A percentile compares a stretch with the other conserved stretches of the same genome.
These are phyloP conservation scores for Ophioceras dolichostomum DNA, from an alignment of 2,329 filamentous ascomycete species.

Conservation along the genomic window DNA sequence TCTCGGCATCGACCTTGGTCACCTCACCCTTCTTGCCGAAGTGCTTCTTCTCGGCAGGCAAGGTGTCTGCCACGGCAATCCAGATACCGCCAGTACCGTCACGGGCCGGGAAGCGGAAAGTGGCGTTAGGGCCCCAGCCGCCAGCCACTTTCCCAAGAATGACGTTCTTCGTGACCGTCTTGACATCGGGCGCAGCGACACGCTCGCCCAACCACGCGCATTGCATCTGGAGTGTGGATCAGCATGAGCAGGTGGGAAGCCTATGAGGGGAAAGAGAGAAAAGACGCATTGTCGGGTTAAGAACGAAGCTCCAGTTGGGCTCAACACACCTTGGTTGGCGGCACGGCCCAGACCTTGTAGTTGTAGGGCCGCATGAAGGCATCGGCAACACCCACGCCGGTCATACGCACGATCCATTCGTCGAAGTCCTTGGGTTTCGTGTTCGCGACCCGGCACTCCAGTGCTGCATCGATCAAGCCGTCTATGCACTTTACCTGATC, in stretches of 20 bases:
- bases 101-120: conserved; percentile 92
- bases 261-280: no score
- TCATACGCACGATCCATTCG: conserved; percentile 93
- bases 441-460: conserved; percentile 75
- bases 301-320: neutral
- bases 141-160: conserved; percentile 93
- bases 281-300: no score
- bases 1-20: conserved; percentile 72
- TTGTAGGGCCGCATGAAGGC: conserved; percentile 99
- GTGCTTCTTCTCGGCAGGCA: conserved; percentile 82
- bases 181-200: conserved; percentile 92
- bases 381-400: conserved; percentile 79
- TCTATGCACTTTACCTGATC: conserved; percentile 93
- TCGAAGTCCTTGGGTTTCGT: conserved; percentile 95
- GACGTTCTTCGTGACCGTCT: conserved; percentile 85
- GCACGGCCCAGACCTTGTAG: conserved; percentile 99
- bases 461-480: conserved; percentile 86
- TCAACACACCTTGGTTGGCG: conserved; percentile 73
- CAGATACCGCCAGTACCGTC: conserved; percentile 98
- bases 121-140: conserved; percentile 96
- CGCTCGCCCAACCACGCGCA: conserved; percentile 97
- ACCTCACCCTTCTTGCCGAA: conserved; percentile 81
- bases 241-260: conserved; percentile 2
- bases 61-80: conserved; percentile 89
- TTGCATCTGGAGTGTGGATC: conserved; percentile 64